Base-by-base conservation (phyloP, 2,329 filamentous ascomycete genomes). In the Metarhizium guizhouense region DNA sequence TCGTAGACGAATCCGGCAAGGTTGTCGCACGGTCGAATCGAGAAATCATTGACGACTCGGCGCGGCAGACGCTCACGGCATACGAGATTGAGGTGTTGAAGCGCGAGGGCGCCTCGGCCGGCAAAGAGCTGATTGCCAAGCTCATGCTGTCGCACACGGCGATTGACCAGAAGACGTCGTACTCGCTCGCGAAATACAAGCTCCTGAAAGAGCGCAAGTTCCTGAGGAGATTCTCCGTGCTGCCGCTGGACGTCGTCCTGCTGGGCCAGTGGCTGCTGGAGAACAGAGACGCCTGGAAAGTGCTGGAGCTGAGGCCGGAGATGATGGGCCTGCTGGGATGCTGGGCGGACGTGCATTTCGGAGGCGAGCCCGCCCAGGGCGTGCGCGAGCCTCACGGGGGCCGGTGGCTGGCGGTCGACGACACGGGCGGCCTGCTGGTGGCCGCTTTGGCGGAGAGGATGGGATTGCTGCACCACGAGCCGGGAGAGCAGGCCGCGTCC, bases 131-230 rank as follows among this genome's bases (percentile, higher is more conserved):
- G 51, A 94, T 99, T 60, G 86, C 89, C n/a, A 95, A 92, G 72
- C 84, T 99, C 30, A 82, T 99, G 71, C 80, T 91, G 34, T 94
- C 91, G 47, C 94, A 99, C 70, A 86, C 88, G 18, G 88, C 87
- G 1, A 80, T 99, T 47, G 91, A 95, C 62, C 88, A 97, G 74
- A 99, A 99, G 78, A 97, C 94, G 0, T 80, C 85, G 0, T 99
- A 95, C 66, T 95, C 91, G 2, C 76, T 96, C 56, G 92, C 93
- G 47, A 99, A 99, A 71, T 99, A 99, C 72, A 96, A 94, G 65
- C 76, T 97, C 18, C 79, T 95, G 49, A 99, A 99, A 75, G 87
- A 89, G 60, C 92, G 86, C 68, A 99, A 99, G 72, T 97, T 95
- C 68, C 81, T 97, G 60, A 86, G 88, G 64, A 80, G 91, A 13